Evolutionary conservation across 495 filamentous ascomycete genomes (phyloP), one percentile per base, ranked within the genome.

Genomic region (Chaetomium fimeti): DNA sequence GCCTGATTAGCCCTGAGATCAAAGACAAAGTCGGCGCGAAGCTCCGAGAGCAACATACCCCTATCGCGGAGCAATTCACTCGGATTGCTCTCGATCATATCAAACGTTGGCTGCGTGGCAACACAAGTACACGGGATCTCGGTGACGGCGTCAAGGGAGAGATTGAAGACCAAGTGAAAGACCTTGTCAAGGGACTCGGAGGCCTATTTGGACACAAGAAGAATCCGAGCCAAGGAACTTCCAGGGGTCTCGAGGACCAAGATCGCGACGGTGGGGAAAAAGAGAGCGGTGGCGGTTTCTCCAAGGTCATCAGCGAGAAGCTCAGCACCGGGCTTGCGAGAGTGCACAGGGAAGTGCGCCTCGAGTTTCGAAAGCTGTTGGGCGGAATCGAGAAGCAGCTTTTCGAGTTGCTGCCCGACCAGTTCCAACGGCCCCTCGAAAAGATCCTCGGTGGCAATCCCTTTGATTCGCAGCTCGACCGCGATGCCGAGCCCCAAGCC

Each of bases 361-460:
- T 76, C n/a, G 74, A 76, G 64, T 76, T 76, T 65, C 72, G 74
- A 56, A 71, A 70, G 51, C 42, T 73, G 3, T 65, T 76, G n/a
- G 74, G 70, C 43, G 64, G 54, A 22, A 74, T 76, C 51, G 74
- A 76, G 62, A 71, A 71, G 66, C 38, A 72, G 60, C 66, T 76
- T 27, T 76, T 76, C 27, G 74, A 76, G 63, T 56, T 74, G 56
- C 70, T 76, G 20, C 74, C 74, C 1, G 74, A 74, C 40, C 20
- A 71, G 60, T 66, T 76, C 57, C 74, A 76, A 63, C 55, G 63
- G 2, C 68, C 74, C 2, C 66, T 76, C 5, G 74, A 76, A 61
- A 76, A 74, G 63, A 74, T 76, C 24, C 66, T 76, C 12, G 74
- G 74, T 13, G 74, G 74, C 36, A 76, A 76, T 45, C 74, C 74